phyloP scores from a whole-genome alignment of 2,329 filamentous ascomycete genomes.

The Nigrospora oryzae region DNA sequence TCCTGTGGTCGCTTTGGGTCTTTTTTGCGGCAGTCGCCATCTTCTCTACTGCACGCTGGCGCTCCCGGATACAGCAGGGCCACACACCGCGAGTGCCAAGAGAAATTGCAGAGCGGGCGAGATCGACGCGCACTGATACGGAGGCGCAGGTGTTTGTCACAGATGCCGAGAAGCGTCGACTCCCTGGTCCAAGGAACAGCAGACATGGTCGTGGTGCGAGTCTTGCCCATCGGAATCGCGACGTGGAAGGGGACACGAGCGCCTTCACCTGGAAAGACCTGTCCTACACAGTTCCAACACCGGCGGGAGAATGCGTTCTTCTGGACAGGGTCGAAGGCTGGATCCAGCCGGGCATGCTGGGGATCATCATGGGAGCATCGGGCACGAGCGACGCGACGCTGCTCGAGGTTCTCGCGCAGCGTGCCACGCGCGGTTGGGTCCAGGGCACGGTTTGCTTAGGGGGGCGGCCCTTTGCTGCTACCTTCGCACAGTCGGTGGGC shows the following conservation, averaged over 20 bases:
- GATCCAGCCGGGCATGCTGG: slow-evolving; percentile 56
- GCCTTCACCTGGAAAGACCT: slow-evolving; percentile 3
- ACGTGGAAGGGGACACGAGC: neutral
- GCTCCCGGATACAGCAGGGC: neutral
- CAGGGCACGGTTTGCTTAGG: slow-evolving; percentile 50
- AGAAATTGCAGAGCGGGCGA: slow-evolving; percentile 41
- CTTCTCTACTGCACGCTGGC: slow-evolving; percentile 52
- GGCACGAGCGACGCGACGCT: slow-evolving; percentile 57
- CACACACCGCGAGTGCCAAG: slow-evolving; percentile 19
- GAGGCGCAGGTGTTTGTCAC: neutral
- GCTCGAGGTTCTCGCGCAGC: slow-evolving; percentile 57
- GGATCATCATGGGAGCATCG: slow-evolving; percentile 56
- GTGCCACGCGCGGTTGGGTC: slow-evolving; percentile 23
- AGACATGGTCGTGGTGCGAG: too few species aligned
- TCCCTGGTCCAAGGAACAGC: too few species aligned
- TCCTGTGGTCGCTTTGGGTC: slow-evolving; percentile 66
- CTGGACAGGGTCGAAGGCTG: slow-evolving; percentile 51
- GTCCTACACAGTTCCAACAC: slow-evolving; percentile 25
- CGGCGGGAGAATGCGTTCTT: slow-evolving; percentile 43
- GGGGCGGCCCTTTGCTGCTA: slow-evolving; percentile 47
- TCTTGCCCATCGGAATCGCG: neutral
- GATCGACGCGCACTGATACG: slow-evolving; percentile 13
- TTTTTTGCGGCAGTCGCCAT: slow-evolving; percentile 63
- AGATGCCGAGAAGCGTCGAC: too few species aligned
- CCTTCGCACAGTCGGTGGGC: slow-evolving; percentile 62